Base-by-base conservation (phyloP, 495 filamentous ascomycete genomes). In the Copromyces sp. region DNA sequence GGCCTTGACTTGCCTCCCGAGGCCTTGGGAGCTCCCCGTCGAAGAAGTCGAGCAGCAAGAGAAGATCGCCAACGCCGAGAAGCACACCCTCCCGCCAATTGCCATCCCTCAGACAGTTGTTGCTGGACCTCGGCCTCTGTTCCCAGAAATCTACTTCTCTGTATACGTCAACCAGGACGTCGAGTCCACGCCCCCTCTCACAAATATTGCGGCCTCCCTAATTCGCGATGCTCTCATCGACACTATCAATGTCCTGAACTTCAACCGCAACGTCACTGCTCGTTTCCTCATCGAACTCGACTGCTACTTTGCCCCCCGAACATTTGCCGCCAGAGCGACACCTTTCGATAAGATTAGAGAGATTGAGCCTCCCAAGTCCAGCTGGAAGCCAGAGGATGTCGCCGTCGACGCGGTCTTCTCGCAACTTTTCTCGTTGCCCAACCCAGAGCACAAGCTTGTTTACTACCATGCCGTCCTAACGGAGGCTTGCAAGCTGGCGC, bases 311-410 rank as follows among this genome's bases (percentile, higher is more conserved):
- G 86, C 94, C 2, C 86, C 90, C 6, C 86, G 90, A 68, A 97
- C 91, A 3, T 99, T 99, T 79, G 90, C 97, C 72, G 94, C 95
- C 80, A 90, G 96, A 70, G 94, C 93, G 3, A 98, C 93, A 3
- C 91, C 92, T 0, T 98, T 96, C 76, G 96, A 98, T 79, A 89
- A 90, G 71, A 86, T 99, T 59, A 87, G 91, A 16, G 94, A 98
- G 69, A 83, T 93, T 14, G 87, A 90, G 39, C 83, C 83, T 2
- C 91, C 90, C 39, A 87, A 88, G 69, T 89, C 91, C 5, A 92
- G 92, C 0, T 99, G 96, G 96, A 99, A 99, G 81, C 94, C 95
- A 0, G 96, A 99, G 84, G 95, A 99, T 83, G 92, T 98, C 61
- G 93, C 93, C 14, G 93, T 99, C 14, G 95, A 99, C 82, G 95